Evolutionary conservation across 495 filamentous ascomycete species (phyloP), one percentile per base, ranked within the genome.

Genomic region (Hypoxylon fuscum): DNA sequence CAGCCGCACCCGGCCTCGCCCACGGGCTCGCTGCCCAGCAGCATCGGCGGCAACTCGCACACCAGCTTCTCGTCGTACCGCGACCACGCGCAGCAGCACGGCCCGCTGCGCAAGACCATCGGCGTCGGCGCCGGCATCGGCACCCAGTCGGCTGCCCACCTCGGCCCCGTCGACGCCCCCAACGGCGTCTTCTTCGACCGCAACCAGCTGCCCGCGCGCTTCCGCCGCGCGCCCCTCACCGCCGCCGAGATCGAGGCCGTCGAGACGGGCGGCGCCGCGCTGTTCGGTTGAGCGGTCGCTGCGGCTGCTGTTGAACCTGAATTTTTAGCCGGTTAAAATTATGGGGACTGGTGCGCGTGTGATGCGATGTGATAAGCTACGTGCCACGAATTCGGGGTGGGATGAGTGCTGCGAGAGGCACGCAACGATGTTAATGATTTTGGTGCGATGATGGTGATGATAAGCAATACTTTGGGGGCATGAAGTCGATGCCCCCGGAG

Each of bases 181-280:
- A 78, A 84, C 64, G 95, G 94, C 47, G 79, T 90, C 74, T 91
- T 82, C 74, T 97, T 96, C 71, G 95, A 98, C 78, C 89, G 93
- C 52, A 87, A 85, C 59, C 88, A 98, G 74, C 85, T 98, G 10
- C 95, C 96, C 21, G 61, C 77, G 49, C 85, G 93, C 60, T 98
- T 97, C 81, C 85, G 89, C 66, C 82, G 94, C 49, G 78, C 83
- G 11, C 81, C 86, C 14, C 87, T 91, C 74, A 87, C 80, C 21
- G 71, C 87, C 66, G 87, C 87, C 40, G 95, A 98, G 82, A 98
- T 98, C 55, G 96, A 98, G 72, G 93, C 93, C 27, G 83, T 98
- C 52, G 93, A 97, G 84, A 90, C 89, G 23, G 96, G 92, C 22
- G 95, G 95, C 51, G 95, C 94, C 11, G 62, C 77, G 5, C 62